Percentiles rank a stretch among this genome's conserved stretches.
Evolutionary conservation across 495 filamentous ascomycete genomes (phyloP).

Genomic region (Parachaetomium inaequale): DNA sequence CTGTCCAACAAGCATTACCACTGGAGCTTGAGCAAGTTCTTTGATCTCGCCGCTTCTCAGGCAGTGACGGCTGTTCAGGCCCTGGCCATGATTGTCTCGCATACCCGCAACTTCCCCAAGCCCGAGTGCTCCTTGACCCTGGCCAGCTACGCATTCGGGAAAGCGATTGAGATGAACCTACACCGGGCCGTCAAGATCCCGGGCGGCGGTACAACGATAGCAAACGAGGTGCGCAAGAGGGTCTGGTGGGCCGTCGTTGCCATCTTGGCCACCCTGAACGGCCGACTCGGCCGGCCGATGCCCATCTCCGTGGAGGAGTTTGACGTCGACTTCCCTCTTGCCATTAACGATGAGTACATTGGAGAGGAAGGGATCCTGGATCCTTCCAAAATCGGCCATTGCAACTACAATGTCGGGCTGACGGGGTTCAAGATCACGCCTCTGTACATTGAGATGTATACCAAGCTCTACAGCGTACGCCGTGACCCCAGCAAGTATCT

Average conservation of each 20-base stretch:
- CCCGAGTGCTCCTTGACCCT: constrained; percentile 67
- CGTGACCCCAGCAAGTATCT: constrained; percentile 57
- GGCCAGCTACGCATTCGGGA: constrained; percentile 54
- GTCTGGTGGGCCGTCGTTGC: constrained; percentile 68
- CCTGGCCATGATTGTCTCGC: constrained; percentile 61
- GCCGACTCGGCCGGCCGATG: constrained; percentile 74
- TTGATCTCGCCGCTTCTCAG: constrained; percentile 56
- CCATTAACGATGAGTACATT: constrained; percentile 63
- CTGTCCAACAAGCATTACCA: constrained; percentile 72
- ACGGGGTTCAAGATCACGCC: constrained; percentile 56
- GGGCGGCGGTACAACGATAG: constrained; percentile 52
- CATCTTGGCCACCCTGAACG: constrained; percentile 61
- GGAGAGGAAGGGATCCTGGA: constrained; percentile 50
- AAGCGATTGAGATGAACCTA: constrained; percentile 68
- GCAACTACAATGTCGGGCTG: constrained; percentile 62
- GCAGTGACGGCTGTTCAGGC: constrained; percentile 66
- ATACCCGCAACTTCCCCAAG: constrained; percentile 74
- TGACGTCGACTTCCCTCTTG: constrained; percentile 69
- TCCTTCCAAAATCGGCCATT: constrained; percentile 50
- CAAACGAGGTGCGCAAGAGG: constrained; percentile 72
- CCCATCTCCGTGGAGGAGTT: constrained; percentile 64
- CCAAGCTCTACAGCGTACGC: constrained; percentile 64
- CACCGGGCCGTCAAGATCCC: constrained; percentile 64
- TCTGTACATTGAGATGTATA: constrained; percentile 66
- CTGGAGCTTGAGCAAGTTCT: constrained; percentile 64